Evolutionary conservation across 768 basidiomycete species (phyloP), one percentile per base, ranked within the genome.

Genomic region (Strobilomyces confusus): DNA sequence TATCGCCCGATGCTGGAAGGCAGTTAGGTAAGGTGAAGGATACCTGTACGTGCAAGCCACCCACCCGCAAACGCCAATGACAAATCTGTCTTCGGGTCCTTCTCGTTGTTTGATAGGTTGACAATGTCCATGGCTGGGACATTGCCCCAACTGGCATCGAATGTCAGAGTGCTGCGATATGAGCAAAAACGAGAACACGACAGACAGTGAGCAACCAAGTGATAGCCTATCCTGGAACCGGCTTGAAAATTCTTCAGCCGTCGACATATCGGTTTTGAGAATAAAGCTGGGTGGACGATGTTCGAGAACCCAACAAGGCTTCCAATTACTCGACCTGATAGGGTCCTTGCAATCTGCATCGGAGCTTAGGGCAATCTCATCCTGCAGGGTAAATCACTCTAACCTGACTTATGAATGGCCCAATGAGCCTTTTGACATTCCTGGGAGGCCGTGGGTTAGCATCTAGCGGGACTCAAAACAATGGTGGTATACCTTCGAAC

Each of bases 1-100:
- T 66, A 59, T 80, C 79, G 6, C 79, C 79, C 8, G 79, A 80
- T 0, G 77, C 79, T 80, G 43, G 13, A 34, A 46, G 12, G 23
- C 15, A n/a, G 17, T 46, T 42, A 42, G 25, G 23, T 15, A 1
- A 37, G 49, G 26, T 26, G 14, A 44, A 17, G 5, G 45, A 33
- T 1, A 15, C 9, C 1, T 9, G 19, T 15, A 13, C 8, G 30
- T 20, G 3, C 22, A 34, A 23, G 30, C 2, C 23, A 50, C 67
- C 5, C 13, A 69, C 67, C 66, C 19, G 56, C 58, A 11, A 69
- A 65, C 1, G 54, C 57, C 30, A 72, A 56, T 9, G 61, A 55
- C 8, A 71, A n/a, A 48, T 66, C 56, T 46, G n/a, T 45, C 20
- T 51, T 32, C 23, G 5, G 26, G n/a, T 51, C 54, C 19, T 44